A percentile compares a stretch with the other conserved stretches of the same genome.
These are phyloP conservation scores for Escovopsis sp. DNA, from an alignment of 2,329 filamentous ascomycete genomes.

Conservation along the genomic window DNA sequence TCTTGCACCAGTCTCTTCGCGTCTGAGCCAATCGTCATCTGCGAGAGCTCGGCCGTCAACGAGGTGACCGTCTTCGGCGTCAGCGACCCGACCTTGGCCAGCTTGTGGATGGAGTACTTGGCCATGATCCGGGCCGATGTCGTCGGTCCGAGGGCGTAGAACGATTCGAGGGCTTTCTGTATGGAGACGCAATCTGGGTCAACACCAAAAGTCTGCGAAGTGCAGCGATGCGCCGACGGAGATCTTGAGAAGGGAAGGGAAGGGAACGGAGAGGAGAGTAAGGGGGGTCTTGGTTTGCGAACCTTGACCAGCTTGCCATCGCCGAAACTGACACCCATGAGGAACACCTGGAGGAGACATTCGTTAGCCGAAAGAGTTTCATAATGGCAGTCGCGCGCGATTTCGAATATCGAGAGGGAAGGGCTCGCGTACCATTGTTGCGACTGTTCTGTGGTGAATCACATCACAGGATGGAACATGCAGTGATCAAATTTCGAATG, in stretches of 20 bases:
- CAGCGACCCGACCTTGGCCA: conserved; percentile 62
- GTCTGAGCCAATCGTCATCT: conserved; percentile 91
- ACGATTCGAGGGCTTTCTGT: conserved; percentile 61
- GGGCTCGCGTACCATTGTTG: conserved; percentile 9
- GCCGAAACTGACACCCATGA: conserved; percentile 74
- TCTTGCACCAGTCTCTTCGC: conserved; percentile 62
- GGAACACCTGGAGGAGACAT: conserved; percentile 48
- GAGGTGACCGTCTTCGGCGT: conserved; percentile 64
- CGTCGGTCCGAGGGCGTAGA: conserved; percentile 71
- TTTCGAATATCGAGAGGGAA: background rate
- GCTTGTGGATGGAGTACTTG: conserved; percentile 76
- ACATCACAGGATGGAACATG: background rate
- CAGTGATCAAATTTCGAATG: too few species aligned
- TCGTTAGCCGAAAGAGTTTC: background rate
- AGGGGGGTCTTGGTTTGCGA: conserved; percentile 17
- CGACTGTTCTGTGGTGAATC: background rate
- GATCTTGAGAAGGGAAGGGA: too few species aligned
- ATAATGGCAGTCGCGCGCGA: background rate
- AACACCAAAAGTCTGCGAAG: background rate
- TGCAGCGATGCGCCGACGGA: too few species aligned
- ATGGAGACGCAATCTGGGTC: background rate
- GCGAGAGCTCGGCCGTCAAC: conserved; percentile 71
- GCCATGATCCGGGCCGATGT: conserved; percentile 65
- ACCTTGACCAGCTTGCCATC: conserved; percentile 75
- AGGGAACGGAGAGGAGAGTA: too few species aligned